phyloP scores from a whole-genome alignment of 1,284 basidiomycete genomes.

The Fistulinella cinereoalba region DNA sequence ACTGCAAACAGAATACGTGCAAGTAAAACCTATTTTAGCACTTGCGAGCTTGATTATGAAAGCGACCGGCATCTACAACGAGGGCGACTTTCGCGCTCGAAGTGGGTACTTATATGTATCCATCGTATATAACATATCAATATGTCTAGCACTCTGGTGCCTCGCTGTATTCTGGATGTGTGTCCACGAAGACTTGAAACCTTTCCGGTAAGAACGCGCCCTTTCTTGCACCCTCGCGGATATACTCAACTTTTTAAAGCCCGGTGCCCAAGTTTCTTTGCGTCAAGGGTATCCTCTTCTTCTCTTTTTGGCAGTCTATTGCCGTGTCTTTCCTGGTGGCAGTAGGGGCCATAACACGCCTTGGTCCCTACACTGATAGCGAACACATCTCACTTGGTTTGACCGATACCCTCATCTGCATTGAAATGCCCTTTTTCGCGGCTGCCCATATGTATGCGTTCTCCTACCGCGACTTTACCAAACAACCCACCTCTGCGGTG shows the following conservation, averaged over 20 bases:
- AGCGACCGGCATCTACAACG: slow-evolving; percentile 82
- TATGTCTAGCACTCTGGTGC: slow-evolving; percentile 79
- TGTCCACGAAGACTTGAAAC: slow-evolving; percentile 81
- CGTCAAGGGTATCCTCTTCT: slow-evolving; percentile 97
- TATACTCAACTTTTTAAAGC: slow-evolving; percentile 33
- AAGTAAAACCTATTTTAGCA: slow-evolving; percentile 91
- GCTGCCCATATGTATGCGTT: slow-evolving; percentile 91
- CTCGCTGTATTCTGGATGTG: slow-evolving; percentile 95
- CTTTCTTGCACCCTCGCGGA: background rate
- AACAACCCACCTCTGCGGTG: slow-evolving; percentile 43
- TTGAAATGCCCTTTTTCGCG: slow-evolving; percentile 98
- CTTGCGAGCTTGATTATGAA: slow-evolving; percentile 85
- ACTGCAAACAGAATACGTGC: slow-evolving; percentile 81
- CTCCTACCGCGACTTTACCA: slow-evolving; percentile 80
- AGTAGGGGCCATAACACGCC: slow-evolving; percentile 67
- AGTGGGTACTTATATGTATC: slow-evolving; percentile 94
- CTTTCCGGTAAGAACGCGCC: slow-evolving; percentile 64
- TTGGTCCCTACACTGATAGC: slow-evolving; percentile 87
- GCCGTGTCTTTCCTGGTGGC: slow-evolving; percentile 87
- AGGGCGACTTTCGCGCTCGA: slow-evolving; percentile 79
- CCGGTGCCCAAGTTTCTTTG: slow-evolving; percentile 94
- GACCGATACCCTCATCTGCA: slow-evolving; percentile 87
- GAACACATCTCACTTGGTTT: slow-evolving; percentile 90
- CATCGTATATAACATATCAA: slow-evolving; percentile 76
- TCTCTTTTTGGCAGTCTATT: slow-evolving; percentile 97